Conservation (phyloP, 352 stramenopile genomes). For the Aphanomyces stellatus region DNA sequence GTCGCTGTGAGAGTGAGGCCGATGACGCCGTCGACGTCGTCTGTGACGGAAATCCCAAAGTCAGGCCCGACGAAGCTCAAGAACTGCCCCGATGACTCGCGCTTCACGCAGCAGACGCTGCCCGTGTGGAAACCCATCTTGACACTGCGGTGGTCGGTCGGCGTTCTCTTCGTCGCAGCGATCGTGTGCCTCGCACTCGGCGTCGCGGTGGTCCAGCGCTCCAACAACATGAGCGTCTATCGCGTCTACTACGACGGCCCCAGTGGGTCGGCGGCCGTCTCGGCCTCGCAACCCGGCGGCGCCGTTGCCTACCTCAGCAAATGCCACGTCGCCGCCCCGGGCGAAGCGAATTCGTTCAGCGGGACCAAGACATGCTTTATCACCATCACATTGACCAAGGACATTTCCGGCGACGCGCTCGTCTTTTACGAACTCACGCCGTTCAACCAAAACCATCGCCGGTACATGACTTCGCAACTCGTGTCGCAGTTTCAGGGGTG, state of each 20-base stretch:
- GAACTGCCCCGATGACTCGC: slow-evolving; percentile 46
- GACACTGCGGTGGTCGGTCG: slow-evolving; percentile 52
- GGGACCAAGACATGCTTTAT: slow-evolving; percentile 67
- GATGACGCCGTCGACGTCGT: neutral
- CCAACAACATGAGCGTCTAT: slow-evolving; percentile 37
- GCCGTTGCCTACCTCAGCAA: slow-evolving; percentile 34
- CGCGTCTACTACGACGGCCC: slow-evolving; percentile 52
- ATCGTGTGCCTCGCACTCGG: slow-evolving; percentile 38
- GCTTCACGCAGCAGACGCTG: slow-evolving; percentile 56
- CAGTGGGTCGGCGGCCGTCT: slow-evolving; percentile 23
- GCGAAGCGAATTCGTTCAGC: slow-evolving; percentile 54
- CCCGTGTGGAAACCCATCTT: slow-evolving; percentile 68
- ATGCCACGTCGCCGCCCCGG: slow-evolving; percentile 33
- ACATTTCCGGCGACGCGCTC: slow-evolving; percentile 29
- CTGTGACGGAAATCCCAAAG: neutral
- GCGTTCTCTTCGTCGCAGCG: slow-evolving; percentile 38
- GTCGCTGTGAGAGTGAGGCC: neutral
- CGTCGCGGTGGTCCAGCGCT: slow-evolving; percentile 39
- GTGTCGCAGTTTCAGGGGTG: slow-evolving; percentile 53
- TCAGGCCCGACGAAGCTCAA: neutral
- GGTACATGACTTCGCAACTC: slow-evolving; percentile 63
- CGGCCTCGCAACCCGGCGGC: slow-evolving; percentile 27
- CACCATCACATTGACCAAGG: slow-evolving; percentile 40
- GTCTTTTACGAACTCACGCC: slow-evolving; percentile 60
- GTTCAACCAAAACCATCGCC: slow-evolving; percentile 65